Conservation (phyloP, 2,329 filamentous ascomycete genomes). For the Septoria linicola region DNA sequence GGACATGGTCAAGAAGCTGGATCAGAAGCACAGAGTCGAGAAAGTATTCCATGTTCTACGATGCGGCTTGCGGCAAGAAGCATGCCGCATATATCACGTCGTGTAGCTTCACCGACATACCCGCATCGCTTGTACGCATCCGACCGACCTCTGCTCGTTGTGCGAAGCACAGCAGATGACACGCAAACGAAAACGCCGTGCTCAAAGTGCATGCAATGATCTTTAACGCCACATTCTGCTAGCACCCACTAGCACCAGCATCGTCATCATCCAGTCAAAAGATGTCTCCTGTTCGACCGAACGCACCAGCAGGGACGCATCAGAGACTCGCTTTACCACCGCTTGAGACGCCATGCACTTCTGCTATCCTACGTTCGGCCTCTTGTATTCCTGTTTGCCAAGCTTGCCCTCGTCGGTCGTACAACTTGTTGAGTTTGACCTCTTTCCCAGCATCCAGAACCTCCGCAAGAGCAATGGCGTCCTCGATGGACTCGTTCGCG, state of each 20-base stretch:
- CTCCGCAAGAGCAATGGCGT: conserved; percentile 40
- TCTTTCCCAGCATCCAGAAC: conserved; percentile 28
- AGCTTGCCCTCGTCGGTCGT: conserved; percentile 18
- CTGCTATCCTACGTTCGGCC: conserved; percentile 28
- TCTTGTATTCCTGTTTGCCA: conserved; percentile 29
- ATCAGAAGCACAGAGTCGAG: no score
- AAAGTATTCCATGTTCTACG: no score
- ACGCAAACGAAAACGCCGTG: not conserved
- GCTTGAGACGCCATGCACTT: conserved; percentile 27
- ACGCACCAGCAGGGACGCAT: not conserved
- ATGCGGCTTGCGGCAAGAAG: no score
- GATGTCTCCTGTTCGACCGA: not conserved
- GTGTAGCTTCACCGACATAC: no score
- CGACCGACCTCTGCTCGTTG: not conserved
- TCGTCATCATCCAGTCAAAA: conserved; percentile 4
- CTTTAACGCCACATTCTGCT: conserved; percentile 14
- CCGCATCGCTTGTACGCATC: conserved; percentile 2
- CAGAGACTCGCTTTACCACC: conserved; percentile 13
- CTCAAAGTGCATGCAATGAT: not conserved
- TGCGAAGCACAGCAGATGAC: conserved; percentile 3
- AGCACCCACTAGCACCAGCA: conserved; percentile 10
- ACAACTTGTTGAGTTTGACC: conserved; percentile 20
- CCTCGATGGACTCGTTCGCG: conserved; percentile 43
- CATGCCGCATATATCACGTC: no score
- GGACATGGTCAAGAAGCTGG: no score